A percentile compares a stretch with the other conserved stretches of the same genome.
Evolutionary conservation across 179 eudicot species (phyloP).

Genomic region (Actinidia arguta): DNA sequence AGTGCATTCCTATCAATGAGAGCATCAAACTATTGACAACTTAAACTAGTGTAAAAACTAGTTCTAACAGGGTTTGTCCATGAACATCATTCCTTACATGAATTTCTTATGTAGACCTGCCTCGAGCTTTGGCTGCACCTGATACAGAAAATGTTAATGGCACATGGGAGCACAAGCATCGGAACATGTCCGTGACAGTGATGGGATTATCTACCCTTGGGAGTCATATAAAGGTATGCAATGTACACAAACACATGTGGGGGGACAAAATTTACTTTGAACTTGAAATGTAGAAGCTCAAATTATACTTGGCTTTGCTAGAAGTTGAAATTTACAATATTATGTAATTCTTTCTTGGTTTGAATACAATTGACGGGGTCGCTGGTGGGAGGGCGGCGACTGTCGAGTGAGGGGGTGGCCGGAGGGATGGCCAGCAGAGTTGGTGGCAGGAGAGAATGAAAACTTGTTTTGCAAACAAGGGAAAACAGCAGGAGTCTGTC

Average conservation of each 20-base stretch:
- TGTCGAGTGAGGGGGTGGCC: too few species aligned
- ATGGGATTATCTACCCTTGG: conserved; percentile 63
- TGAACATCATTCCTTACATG: neutral
- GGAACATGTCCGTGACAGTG: conserved; percentile 59
- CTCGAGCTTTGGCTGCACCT: conserved; percentile 60
- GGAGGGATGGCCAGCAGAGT: too few species aligned
- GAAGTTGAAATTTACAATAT: too few species aligned
- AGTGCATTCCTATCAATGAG: neutral
- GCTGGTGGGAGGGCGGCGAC: too few species aligned
- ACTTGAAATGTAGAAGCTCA: neutral
- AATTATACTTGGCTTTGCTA: too few species aligned
- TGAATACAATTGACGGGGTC: too few species aligned
- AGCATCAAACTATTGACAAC: neutral
- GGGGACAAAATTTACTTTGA: neutral
- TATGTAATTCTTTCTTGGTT: too few species aligned
- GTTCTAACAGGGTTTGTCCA: too few species aligned
- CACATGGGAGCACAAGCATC: conserved; percentile 55
- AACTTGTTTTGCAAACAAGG: too few species aligned
- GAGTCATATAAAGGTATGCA: conserved; percentile 57
- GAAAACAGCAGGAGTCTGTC: neutral
- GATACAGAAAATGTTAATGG: conserved; percentile 62
- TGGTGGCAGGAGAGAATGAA: too few species aligned
- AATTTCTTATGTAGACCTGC: conserved; percentile 40
- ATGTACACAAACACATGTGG: neutral
- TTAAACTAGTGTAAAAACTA: neutral